Conservation (phyloP, 2,329 filamentous ascomycete species). For the Endothia cerciana region DNA sequence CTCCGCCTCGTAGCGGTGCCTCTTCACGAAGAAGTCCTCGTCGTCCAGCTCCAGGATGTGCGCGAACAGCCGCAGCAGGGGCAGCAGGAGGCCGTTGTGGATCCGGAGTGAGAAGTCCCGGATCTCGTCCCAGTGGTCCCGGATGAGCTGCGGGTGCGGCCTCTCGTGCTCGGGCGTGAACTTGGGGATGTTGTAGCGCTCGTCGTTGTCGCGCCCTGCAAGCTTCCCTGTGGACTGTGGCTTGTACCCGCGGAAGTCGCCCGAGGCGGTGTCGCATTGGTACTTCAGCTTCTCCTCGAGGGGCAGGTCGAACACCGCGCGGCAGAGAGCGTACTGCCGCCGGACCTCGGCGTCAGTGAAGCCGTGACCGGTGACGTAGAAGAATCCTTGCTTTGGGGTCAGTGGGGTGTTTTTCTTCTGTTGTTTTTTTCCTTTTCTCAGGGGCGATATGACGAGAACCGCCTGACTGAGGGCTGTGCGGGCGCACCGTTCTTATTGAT, state of each 20-base stretch:
- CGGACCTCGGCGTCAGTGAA: slow-evolving; percentile 24
- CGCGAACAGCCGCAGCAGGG: slow-evolving; percentile 28
- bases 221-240: slow-evolving; percentile 32
- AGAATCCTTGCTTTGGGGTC: slow-evolving; percentile 31
- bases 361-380: slow-evolving; percentile 34
- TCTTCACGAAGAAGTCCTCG: slow-evolving; percentile 34
- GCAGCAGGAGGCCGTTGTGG: slow-evolving; percentile 31
- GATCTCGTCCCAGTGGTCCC: slow-evolving; percentile 36
- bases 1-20: slow-evolving; percentile 35
- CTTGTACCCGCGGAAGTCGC: slow-evolving; percentile 37
- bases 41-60: slow-evolving; percentile 36
- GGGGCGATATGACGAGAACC: too few relatives aligned
- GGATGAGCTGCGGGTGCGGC: slow-evolving; percentile 33
- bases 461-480: slow-evolving; percentile 12
- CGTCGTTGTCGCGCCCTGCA: slow-evolving; percentile 32
- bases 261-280: slow-evolving; percentile 36
- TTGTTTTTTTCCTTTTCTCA: neutral
- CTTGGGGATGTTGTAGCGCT: slow-evolving; percentile 36
- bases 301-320: slow-evolving; percentile 24
- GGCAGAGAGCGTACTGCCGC: slow-evolving; percentile 24
- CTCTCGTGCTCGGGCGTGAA: slow-evolving; percentile 32
- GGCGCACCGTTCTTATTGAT: slow-evolving; percentile 33
- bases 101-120: slow-evolving; percentile 31
- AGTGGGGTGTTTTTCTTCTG: slow-evolving; percentile 1
- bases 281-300: slow-evolving; percentile 30